phyloP scores from a whole-genome alignment of 768 basidiomycete genomes.

The Pulveroboletus sp. region DNA sequence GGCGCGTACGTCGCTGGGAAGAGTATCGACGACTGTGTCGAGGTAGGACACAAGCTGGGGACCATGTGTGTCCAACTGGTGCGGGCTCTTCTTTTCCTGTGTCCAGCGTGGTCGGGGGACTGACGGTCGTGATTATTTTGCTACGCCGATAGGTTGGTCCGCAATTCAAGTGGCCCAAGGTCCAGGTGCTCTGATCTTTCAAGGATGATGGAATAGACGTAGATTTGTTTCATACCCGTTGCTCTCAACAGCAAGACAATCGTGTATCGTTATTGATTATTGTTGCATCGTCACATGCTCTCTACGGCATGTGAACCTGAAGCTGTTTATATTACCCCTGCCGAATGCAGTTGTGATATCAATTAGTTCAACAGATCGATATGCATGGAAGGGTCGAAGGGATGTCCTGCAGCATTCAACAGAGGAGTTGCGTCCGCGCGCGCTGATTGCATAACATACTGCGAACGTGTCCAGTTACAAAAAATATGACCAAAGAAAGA shows the following conservation, averaged over 20 bases:
- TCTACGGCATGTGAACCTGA: slow-evolving; percentile 31
- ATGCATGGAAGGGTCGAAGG: slow-evolving; percentile 8
- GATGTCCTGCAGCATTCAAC: slow-evolving; percentile 11
- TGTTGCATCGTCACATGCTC: slow-evolving; percentile 24
- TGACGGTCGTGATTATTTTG: not conserved
- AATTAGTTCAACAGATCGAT: slow-evolving; percentile 8
- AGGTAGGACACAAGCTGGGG: slow-evolving; percentile 84
- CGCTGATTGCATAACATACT: slow-evolving; percentile 24
- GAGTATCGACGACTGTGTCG: slow-evolving; percentile 67
- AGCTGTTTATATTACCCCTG: not conserved
- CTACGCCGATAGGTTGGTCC: slow-evolving; percentile 44
- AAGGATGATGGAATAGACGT: not conserved
- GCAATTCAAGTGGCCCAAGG: slow-evolving; percentile 56
- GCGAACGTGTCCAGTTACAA: slow-evolving; percentile 13
- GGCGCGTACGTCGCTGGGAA: slow-evolving; percentile 82
- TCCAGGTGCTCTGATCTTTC: slow-evolving; percentile 35
- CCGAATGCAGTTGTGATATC: slow-evolving; percentile 20
- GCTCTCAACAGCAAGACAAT: slow-evolving; percentile 38
- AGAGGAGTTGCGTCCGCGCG: slow-evolving; percentile 12
- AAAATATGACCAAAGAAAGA: slow-evolving; percentile 9
- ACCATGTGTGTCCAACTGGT: slow-evolving; percentile 83
- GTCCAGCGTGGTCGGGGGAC: not conserved
- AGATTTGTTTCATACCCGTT: slow-evolving; percentile 9
- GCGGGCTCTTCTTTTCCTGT: slow-evolving; percentile 13
- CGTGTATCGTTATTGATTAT: slow-evolving; percentile 26